These are phyloP conservation scores for Clarireedia homoeocarpa DNA, from an alignment of 2,329 filamentous ascomycete genomes.

Conservation along the genomic window DNA sequence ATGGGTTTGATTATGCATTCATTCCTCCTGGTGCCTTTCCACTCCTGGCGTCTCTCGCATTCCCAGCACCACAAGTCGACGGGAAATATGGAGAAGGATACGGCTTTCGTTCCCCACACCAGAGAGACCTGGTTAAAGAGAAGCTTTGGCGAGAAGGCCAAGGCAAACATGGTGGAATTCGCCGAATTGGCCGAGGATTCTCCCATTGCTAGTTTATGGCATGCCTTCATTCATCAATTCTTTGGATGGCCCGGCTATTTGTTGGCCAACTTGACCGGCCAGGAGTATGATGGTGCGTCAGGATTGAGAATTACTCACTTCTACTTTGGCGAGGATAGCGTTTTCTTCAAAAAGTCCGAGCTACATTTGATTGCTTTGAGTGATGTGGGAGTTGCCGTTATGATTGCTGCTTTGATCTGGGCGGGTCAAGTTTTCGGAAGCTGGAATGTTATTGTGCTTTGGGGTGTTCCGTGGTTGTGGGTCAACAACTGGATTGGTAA, in stretches of 20 bases:
- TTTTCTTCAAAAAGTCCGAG: conserved; percentile 52
- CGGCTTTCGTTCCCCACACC: conserved; percentile 52
- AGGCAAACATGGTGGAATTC: conserved; percentile 31
- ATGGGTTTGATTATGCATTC: conserved; percentile 61
- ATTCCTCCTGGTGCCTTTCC: conserved; percentile 60
- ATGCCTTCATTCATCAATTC: conserved; percentile 54
- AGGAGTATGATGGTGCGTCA: conserved; percentile 25
- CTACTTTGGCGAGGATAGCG: conserved; percentile 55
- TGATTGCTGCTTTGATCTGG: conserved; percentile 42
- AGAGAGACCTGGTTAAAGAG: conserved; percentile 27
- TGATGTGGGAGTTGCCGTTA: conserved; percentile 50
- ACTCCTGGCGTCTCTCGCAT: conserved; percentile 66
- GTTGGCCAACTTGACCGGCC: conserved; percentile 43
- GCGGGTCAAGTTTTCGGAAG: conserved; percentile 45
- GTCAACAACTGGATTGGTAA: conserved; percentile 62
- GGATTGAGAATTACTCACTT: conserved; percentile 28
- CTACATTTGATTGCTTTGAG: conserved; percentile 48
- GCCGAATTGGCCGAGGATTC: conserved; percentile 55
- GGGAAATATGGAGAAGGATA: conserved; percentile 61
- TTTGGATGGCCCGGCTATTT: conserved; percentile 59
- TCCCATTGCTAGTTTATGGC: conserved; percentile 46
- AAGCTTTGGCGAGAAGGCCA: conserved; percentile 24
- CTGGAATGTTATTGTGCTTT: conserved; percentile 50
- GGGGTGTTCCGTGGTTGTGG: conserved; percentile 60
- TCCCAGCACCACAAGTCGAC: conserved; percentile 62